Percentiles rank a stretch among this genome's conserved stretches.
Conservation (phyloP, 2,329 filamentous ascomycete genomes). For the Periconia digitata region DNA sequence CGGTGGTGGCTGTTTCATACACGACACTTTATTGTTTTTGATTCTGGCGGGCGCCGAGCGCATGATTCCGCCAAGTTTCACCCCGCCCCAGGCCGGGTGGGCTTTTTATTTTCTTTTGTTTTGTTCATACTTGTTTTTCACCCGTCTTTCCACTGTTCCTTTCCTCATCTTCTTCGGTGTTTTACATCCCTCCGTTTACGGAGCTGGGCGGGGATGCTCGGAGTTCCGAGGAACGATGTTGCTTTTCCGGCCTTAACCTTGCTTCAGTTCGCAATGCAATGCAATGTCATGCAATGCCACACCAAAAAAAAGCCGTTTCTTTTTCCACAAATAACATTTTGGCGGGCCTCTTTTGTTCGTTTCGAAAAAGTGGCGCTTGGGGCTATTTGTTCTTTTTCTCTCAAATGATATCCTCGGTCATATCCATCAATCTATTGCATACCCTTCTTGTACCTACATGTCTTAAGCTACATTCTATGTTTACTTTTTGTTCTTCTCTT, state of each 20-base stretch:
- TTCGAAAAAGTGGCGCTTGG: not conserved
- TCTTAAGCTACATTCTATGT: conserved; percentile 6
- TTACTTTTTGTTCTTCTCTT: conserved; percentile 4
- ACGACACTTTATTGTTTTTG: too few species aligned
- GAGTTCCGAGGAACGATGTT: not conserved
- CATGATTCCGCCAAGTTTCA: conserved; percentile 1
- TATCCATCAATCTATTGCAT: conserved; percentile 17
- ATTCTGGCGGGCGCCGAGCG: not conserved
- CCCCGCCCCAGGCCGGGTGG: conserved; percentile 12
- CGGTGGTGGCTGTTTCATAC: conserved; percentile 27
- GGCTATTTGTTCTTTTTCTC: not conserved
- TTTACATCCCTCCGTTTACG: not conserved
- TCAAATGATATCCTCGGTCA: not conserved
- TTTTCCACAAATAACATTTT: not conserved
- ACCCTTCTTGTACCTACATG: conserved; percentile 41
- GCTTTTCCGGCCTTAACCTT: too few species aligned
- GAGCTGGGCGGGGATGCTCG: not conserved
- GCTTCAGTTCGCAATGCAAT: not conserved
- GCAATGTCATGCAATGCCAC: not conserved
- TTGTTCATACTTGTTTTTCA: too few species aligned
- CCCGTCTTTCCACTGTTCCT: conserved; percentile 4
- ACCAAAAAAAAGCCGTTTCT: not conserved
- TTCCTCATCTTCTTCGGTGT: conserved; percentile 8
- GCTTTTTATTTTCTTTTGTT: not conserved
- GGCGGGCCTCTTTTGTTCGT: not conserved